Conservation (phyloP, 1,284 basidiomycete species). For the Cutaneotrichosporon sp. region DNA sequence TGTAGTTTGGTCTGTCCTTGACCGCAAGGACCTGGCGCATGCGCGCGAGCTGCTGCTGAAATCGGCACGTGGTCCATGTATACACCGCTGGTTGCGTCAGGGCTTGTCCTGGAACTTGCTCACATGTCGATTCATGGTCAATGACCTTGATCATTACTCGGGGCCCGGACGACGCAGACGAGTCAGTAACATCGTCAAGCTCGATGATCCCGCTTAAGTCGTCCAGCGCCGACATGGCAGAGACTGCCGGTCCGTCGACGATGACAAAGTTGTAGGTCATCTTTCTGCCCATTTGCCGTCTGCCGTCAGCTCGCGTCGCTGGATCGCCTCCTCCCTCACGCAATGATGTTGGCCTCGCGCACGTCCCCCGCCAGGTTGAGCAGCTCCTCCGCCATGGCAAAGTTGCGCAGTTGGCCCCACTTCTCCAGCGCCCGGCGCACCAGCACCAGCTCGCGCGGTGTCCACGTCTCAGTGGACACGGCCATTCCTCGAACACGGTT, state of each 20-base stretch:
- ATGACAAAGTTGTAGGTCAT: slow-evolving; percentile 90
- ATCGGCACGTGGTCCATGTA: slow-evolving; percentile 81
- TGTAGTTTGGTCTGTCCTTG: slow-evolving; percentile 85
- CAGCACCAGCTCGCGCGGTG: slow-evolving; percentile 69
- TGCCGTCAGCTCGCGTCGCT: slow-evolving; percentile 49
- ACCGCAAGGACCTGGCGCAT: slow-evolving; percentile 94
- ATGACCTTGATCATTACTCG: slow-evolving; percentile 86
- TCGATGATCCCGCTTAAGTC: slow-evolving; percentile 81
- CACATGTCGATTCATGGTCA: slow-evolving; percentile 67
- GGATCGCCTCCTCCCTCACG: slow-evolving; percentile 54
- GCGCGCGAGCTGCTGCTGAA: slow-evolving; percentile 80
- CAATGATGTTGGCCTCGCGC: slow-evolving; percentile 92
- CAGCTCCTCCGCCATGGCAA: slow-evolving; percentile 86
- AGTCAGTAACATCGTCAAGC: slow-evolving; percentile 85
- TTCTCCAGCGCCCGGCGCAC: slow-evolving; percentile 72
- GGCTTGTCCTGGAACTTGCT: slow-evolving; percentile 17
- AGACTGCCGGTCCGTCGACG: slow-evolving; percentile 57
- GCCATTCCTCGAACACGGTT: slow-evolving; percentile 57
- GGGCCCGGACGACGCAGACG: slow-evolving; percentile 67
- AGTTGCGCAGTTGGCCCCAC: slow-evolving; percentile 77
- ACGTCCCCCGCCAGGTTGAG: slow-evolving; percentile 78
- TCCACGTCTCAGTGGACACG: slow-evolving; percentile 55
- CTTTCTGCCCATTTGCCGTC: slow-evolving; percentile 76
- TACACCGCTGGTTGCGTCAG: slow-evolving; percentile 60
- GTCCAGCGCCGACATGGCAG: slow-evolving; percentile 74